Conservation (phyloP, 768 basidiomycete genomes). For the Naganishia kalamii region DNA sequence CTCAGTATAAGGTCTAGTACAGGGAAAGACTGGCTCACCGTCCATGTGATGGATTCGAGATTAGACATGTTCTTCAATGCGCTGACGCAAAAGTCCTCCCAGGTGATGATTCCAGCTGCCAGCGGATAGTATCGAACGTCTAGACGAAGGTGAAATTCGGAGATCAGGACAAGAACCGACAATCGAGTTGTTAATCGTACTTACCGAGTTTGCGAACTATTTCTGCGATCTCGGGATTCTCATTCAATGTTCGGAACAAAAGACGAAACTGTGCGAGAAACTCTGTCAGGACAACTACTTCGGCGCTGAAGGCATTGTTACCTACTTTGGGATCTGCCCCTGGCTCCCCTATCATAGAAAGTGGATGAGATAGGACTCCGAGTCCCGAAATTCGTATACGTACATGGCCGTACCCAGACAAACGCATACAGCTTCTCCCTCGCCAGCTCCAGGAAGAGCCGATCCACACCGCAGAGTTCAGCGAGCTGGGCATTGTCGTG, state of each 20-base stretch:
- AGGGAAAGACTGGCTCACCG: background rate
- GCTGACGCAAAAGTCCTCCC: constrained; percentile 5
- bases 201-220: constrained; percentile 9
- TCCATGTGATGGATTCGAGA: constrained; percentile 21
- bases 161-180: background rate
- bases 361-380: background rate
- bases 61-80: constrained; percentile 17
- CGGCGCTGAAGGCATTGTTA: background rate
- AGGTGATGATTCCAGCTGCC: background rate
- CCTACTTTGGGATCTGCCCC: constrained; percentile 4
- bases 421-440: constrained; percentile 17
- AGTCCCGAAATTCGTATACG: no score
- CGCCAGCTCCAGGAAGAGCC: constrained; percentile 19
- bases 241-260: constrained; percentile 12
- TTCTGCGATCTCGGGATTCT: constrained; percentile 6
- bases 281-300: background rate
- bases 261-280: constrained; percentile 7
- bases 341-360: constrained; percentile 4
- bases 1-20: background rate
- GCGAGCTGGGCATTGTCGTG: constrained; percentile 3
- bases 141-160: background rate
- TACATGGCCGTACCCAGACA: constrained; percentile 24
- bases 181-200: background rate
- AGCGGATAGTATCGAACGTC: constrained; percentile 22
- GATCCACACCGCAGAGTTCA: constrained; percentile 8